Evolutionary conservation across 225 moss, liverwort and hornwort genomes (phyloP).

Genomic region (Ulota crispa): DNA sequence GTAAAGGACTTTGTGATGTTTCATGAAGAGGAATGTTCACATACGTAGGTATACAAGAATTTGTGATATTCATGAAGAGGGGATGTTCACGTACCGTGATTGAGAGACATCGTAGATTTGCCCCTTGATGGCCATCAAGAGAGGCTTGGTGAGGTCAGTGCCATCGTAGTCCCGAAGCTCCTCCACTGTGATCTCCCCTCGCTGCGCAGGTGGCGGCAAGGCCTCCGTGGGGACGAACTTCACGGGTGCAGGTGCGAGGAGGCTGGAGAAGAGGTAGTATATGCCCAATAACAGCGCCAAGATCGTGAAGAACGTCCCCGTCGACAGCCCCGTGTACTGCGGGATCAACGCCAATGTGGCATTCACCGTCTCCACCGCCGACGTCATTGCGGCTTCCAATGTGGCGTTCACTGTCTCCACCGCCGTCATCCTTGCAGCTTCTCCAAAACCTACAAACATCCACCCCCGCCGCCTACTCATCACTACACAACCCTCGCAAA

Average conservation of each 20-base stretch:
- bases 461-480: neutral
- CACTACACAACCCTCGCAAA: neutral
- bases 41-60: neutral
- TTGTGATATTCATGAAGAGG: neutral
- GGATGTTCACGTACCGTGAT: slow-evolving; percentile 36
- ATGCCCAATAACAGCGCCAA: slow-evolving; percentile 36
- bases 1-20: too few species aligned
- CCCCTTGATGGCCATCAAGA: slow-evolving; percentile 62
- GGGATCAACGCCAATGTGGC: slow-evolving; percentile 36
- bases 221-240: slow-evolving; percentile 16
- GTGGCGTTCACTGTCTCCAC: slow-evolving; percentile 28
- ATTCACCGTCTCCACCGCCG: slow-evolving; percentile 22
- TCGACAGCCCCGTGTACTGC: slow-evolving; percentile 43
- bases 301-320: slow-evolving; percentile 43
- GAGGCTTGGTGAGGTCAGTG: slow-evolving; percentile 32
- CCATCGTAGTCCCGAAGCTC: slow-evolving; percentile 49
- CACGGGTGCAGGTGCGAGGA: slow-evolving; percentile 26
- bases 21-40: neutral
- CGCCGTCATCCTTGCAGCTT: slow-evolving; percentile 23
- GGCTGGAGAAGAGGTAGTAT: slow-evolving; percentile 36
- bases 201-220: slow-evolving; percentile 37
- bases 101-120: slow-evolving; percentile 67
- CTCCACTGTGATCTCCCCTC: slow-evolving; percentile 48
- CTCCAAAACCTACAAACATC: neutral
- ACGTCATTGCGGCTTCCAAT: slow-evolving; percentile 22